These are phyloP conservation scores for Emmonsiellopsis sp. DNA, from an alignment of 2,329 filamentous ascomycete genomes.

Conservation along the genomic window DNA sequence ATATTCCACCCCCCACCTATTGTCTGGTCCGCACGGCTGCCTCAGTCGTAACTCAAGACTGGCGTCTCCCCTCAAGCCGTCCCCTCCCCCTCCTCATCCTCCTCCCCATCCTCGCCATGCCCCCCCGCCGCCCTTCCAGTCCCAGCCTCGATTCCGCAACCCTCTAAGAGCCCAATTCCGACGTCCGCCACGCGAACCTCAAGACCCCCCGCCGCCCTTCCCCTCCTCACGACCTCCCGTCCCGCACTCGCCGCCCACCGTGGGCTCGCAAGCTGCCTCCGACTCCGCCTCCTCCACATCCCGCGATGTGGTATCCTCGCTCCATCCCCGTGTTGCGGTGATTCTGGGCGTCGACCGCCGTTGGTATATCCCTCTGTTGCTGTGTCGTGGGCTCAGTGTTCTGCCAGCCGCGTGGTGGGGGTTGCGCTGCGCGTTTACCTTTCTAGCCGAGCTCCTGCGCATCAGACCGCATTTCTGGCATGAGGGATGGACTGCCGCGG, in stretches of 20 bases:
- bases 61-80: constrained; percentile 10
- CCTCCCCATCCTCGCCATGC: constrained; percentile 4
- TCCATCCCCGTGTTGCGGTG: constrained; percentile 71
- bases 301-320: constrained; percentile 27
- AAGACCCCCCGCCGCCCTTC: constrained; percentile 3
- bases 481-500: constrained; percentile 32
- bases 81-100: constrained; percentile 3
- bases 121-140: neutral
- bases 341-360: constrained; percentile 62
- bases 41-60: constrained; percentile 10
- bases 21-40: neutral
- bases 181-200: neutral
- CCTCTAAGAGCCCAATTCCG: neutral
- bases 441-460: constrained; percentile 55
- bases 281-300: constrained; percentile 11
- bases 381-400: constrained; percentile 63
- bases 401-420: constrained; percentile 65
- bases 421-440: constrained; percentile 57
- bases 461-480: constrained; percentile 34
- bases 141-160: constrained; percentile 4
- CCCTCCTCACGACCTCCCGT: constrained; percentile 1
- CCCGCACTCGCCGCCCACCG: constrained; percentile 2
- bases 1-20: neutral
- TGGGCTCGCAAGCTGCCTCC: neutral
- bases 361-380: constrained; percentile 66